phyloP scores from a whole-genome alignment of 352 stramenopile genomes.

The Globisporangium ultimum region DNA sequence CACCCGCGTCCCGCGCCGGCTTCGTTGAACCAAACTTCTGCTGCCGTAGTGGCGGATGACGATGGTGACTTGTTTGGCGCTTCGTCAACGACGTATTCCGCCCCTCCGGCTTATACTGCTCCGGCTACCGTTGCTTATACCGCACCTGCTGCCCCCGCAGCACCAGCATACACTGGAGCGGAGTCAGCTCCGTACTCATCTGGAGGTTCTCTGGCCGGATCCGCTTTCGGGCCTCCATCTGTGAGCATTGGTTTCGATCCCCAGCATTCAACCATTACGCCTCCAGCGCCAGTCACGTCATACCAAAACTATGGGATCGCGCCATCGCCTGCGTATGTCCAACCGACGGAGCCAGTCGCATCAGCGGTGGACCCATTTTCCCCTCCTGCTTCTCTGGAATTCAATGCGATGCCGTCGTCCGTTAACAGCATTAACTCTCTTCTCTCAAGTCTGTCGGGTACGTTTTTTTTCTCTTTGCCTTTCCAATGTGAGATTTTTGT shows the following conservation, averaged over 20 bases:
- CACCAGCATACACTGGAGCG: background rate
- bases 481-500: background rate
- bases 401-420: slow-evolving; percentile 29
- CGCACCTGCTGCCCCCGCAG: background rate
- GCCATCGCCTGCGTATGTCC: slow-evolving; percentile 21
- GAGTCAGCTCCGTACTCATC: slow-evolving; percentile 2
- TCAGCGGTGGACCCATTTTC: slow-evolving; percentile 17
- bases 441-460: slow-evolving; percentile 56
- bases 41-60: slow-evolving; percentile 18
- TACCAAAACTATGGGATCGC: slow-evolving; percentile 16
- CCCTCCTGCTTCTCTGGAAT: slow-evolving; percentile 42
- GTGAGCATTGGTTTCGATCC: slow-evolving; percentile 26
- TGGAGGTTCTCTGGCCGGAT: slow-evolving; percentile 8
- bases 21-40: background rate
- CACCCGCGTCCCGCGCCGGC: slow-evolving; percentile 32
- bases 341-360: slow-evolving; percentile 4
- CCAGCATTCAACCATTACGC: slow-evolving; percentile 16
- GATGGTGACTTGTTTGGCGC: slow-evolving; percentile 61
- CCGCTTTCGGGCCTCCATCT: slow-evolving; percentile 22
- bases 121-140: too few relatives aligned
- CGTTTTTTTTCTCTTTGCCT: slow-evolving; percentile 4
- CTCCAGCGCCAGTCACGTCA: slow-evolving; percentile 16
- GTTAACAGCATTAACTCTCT: slow-evolving; percentile 57
- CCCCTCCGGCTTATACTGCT: background rate
- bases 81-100: slow-evolving; percentile 24